Evolutionary conservation across 176 grass and related monocot species (phyloP), one percentile per base, ranked within the genome.

Genomic region (Aegilops speltoides): DNA sequence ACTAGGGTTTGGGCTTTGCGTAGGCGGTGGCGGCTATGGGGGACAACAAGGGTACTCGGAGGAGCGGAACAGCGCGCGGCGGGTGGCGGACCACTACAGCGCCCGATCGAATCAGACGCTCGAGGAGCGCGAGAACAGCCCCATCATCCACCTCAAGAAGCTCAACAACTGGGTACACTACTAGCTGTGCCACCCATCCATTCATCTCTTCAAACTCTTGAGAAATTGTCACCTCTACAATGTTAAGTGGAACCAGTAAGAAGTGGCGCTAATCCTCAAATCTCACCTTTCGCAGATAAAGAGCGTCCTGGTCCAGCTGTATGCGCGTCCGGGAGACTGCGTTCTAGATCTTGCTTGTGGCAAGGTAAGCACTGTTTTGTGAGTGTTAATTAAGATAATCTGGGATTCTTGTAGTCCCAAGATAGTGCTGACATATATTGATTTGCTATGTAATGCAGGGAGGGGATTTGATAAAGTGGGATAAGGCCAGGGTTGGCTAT

Each of bases 101-200:
- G 90, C 96, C 41, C 93, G 97, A 43, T 96, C 94, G 66, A 98
- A 98, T 82, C 97, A 98, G 90, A 96, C 97, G 63, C 93, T 98
- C 31, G 90, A 98, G 91, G 90, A 98, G 85, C 90, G 97, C 22
- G 97, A 94, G 87, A 95, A 91, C 54, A 99, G 94, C 69, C 97
- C 97, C 59, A 99, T 99, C 84, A 99, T 99, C 84, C 97, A 96
- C 88, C 90, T 99, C 84, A 99, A 99, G 79, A 99, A 99, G 86
- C 90, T 98, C 24, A 98, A 98, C 68, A 98, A 98, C 86, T 98
- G 96, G 96, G 97, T 96, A 87, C 59, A 13, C 7, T 20, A 37
- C 77, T 62, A 22, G 19, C 9, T 60, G 76, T 19, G 2, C 60
- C 4, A 2, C 40, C 24, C 25, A 50, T 37, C 37, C 10, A 52